Base-by-base conservation (phyloP, 192 early-diverging fungal genomes). In the Funneliformis geosporum region DNA sequence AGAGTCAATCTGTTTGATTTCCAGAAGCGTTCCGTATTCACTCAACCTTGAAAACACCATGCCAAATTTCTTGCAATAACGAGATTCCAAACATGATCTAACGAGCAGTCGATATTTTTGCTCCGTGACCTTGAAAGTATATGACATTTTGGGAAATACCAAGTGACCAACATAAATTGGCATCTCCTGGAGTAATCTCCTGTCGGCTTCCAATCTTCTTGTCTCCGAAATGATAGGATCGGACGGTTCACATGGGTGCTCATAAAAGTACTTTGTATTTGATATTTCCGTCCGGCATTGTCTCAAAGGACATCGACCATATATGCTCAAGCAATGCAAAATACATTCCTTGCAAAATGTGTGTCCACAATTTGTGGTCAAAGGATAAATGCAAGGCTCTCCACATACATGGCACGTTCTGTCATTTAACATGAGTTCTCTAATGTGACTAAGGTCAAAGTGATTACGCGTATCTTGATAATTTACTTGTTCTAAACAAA, bases 321-420 rank as follows among this genome's bases (percentile, higher is more conserved):
- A 33, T 14, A 33, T 65, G 14, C 25, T 65, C 21, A 65, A 33
- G 10, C 14, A 21, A 65, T 65, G 14, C 3, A 28, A 33, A 27
- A 65, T 14, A 65, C 62, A 65, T 11, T 65, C 62, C 10, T 65
- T 65, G 12, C 62, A 65, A 23, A 65, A 65, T 65, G 62, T 65
- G 21, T 65, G 62, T 23, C 62, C 62, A 65, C 62, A 65, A 7
- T 25, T 4, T 14, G 62, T 65, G 5, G 62, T 65, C 27, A 65
- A 11, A 33, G 62, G 62, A 27, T 65, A 28, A 33, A 25, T 65
- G 11, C 62, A 65, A 33, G 28, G 2, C 27, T 65, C 28, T 11
- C 14, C 9, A 65, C 62, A 65, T 4, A 65, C 11, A 33, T 33
- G 23, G 14, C 62, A 65, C 5, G 11, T 65, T 27, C 1, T 33